A percentile compares a stretch with the other conserved stretches of the same genome.
phyloP scores from a whole-genome alignment of 495 filamentous ascomycete species.

The Elaphomyces granulatus region DNA sequence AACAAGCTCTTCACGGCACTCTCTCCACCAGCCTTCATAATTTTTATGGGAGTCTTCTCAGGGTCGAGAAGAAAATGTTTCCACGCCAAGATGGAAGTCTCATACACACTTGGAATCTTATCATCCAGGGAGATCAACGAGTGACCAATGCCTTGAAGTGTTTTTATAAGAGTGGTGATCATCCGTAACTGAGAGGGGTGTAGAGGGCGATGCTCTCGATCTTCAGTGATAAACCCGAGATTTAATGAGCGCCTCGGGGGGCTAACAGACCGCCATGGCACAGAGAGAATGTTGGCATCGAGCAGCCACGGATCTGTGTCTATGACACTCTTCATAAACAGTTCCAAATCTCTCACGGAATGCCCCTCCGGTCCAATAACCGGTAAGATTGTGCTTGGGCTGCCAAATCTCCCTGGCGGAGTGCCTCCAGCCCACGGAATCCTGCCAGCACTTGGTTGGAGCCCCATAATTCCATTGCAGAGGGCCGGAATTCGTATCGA shows the following conservation, averaged over 20 bases:
- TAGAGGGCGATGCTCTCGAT: too few relatives aligned
- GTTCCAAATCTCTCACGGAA: too few relatives aligned
- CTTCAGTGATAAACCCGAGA: too few relatives aligned
- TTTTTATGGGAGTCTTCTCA: constrained; percentile 5
- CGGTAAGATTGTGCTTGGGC: too few relatives aligned
- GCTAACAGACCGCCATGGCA: constrained; percentile 8
- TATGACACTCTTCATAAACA: constrained; percentile 42
- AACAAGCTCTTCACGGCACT: too few relatives aligned
- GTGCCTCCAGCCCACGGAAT: constrained; percentile 42
- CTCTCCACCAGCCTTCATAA: constrained; percentile 14
- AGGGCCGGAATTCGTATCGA: constrained; percentile 53
- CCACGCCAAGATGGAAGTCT: constrained; percentile 8
- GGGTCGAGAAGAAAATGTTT: constrained; percentile 14
- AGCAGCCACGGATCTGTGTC: constrained; percentile 37
- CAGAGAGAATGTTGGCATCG: constrained; percentile 18
- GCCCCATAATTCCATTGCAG: constrained; percentile 47
- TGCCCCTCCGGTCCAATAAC: too few relatives aligned
- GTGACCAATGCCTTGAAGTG: constrained; percentile 3
- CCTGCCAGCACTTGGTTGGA: constrained; percentile 45
- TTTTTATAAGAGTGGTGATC: constrained; percentile 2
- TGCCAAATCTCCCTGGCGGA: too few relatives aligned
- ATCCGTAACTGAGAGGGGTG: constrained; percentile 12
- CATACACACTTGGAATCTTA: constrained; percentile 2
- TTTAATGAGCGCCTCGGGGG: constrained; percentile 14
- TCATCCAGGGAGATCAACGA: neutral